Evolutionary conservation across 1,284 basidiomycete species (phyloP).

Genomic region (Ceratobasidium sp.): DNA sequence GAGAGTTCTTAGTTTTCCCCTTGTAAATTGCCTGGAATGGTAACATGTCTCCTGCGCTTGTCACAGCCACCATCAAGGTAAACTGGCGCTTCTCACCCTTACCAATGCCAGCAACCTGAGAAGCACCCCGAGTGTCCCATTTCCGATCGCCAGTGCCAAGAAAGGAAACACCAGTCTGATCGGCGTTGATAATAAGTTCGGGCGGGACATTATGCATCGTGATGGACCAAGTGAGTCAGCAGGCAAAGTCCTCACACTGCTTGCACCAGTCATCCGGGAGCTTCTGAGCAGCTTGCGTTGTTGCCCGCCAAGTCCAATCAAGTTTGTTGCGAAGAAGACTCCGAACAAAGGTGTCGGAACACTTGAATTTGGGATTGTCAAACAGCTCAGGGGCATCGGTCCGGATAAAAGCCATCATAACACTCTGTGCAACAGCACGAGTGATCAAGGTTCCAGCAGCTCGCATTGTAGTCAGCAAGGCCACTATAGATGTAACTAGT

Average conservation of each 20-base stretch:
- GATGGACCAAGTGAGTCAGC: constrained; percentile 23
- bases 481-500: not conserved
- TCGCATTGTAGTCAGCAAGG: not conserved
- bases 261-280: constrained; percentile 27
- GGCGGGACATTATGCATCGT: not conserved
- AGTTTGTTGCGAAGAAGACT: constrained; percentile 8
- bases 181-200: constrained; percentile 12
- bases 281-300: constrained; percentile 42
- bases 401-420: not conserved
- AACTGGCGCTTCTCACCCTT: constrained; percentile 30
- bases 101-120: constrained; percentile 17
- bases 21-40: constrained; percentile 27
- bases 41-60: not conserved
- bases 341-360: constrained; percentile 20
- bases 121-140: not conserved
- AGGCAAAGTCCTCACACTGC: constrained; percentile 15
- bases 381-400: constrained; percentile 20
- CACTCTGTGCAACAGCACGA: not conserved
- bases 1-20: not conserved
- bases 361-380: constrained; percentile 14
- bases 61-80: constrained; percentile 13
- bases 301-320: constrained; percentile 29
- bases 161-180: constrained; percentile 8
- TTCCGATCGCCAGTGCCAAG: not conserved
- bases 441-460: not conserved